Percentiles rank a stretch among this genome's conserved stretches.
Evolutionary conservation across 139 green algal species (phyloP).

Genomic region (Coccomyxa sp.): DNA sequence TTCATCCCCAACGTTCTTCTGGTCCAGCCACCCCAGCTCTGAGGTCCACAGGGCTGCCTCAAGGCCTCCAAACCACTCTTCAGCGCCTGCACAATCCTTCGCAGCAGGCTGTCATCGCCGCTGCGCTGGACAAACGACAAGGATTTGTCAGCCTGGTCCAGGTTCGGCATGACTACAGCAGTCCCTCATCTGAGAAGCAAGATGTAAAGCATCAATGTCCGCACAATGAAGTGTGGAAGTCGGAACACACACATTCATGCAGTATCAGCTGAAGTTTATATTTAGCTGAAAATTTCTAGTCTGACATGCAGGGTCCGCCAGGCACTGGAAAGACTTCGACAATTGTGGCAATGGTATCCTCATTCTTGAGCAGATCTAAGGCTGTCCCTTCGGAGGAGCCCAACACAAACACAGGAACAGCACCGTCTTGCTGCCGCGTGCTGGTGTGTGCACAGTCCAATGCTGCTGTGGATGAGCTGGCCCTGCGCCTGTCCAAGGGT

Average conservation of each 20-base stretch:
- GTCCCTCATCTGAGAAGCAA: too few relatives aligned
- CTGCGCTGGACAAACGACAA: slow-evolving; percentile 3
- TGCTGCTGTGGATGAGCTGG: slow-evolving; percentile 72
- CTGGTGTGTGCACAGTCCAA: slow-evolving; percentile 77
- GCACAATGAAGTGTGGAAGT: not conserved
- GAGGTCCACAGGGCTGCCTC: not conserved
- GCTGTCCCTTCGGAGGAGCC: not conserved
- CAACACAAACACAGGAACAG: not conserved
- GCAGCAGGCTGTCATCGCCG: slow-evolving; percentile 56
- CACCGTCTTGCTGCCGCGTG: slow-evolving; percentile 23
- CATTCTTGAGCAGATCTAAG: slow-evolving; percentile 27
- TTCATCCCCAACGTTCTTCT: not conserved
- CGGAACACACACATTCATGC: not conserved
- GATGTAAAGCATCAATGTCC: too few relatives aligned
- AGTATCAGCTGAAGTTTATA: not conserved
- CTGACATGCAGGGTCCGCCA: slow-evolving; percentile 45
- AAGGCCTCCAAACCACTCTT: slow-evolving; percentile 15
- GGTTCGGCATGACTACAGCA: slow-evolving; percentile 2
- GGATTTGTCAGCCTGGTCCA: slow-evolving; percentile 37
- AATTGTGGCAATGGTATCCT: slow-evolving; percentile 59
- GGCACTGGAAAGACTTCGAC: slow-evolving; percentile 65
- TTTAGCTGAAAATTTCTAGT: not conserved
- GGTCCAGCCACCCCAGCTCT: not conserved
- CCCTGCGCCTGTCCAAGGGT: slow-evolving; percentile 38
- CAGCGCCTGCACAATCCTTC: slow-evolving; percentile 45